These are phyloP conservation scores for Fonsecaea nubica DNA, from an alignment of 2,329 filamentous ascomycete genomes.

Conservation along the genomic window DNA sequence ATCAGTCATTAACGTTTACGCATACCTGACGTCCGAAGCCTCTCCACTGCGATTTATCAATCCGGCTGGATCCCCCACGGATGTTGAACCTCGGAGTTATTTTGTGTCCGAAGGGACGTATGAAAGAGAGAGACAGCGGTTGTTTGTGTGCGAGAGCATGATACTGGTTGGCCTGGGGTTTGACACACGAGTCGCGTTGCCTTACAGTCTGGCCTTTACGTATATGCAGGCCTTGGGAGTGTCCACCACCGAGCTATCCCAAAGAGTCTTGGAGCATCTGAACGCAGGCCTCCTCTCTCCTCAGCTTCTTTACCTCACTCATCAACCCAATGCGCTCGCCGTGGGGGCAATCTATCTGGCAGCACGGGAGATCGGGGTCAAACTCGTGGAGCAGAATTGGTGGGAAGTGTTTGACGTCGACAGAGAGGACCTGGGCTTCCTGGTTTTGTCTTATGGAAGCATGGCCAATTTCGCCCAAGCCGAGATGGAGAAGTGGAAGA, in stretches of 20 bases:
- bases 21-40: slow-evolving; percentile 72
- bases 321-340: slow-evolving; percentile 84
- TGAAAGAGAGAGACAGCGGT: slow-evolving; percentile 65
- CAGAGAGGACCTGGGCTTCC: slow-evolving; percentile 88
- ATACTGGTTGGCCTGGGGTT: slow-evolving; percentile 80
- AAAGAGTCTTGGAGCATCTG: slow-evolving; percentile 75
- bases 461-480: slow-evolving; percentile 71
- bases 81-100: slow-evolving; percentile 60
- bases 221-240: slow-evolving; percentile 90
- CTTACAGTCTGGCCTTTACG: slow-evolving; percentile 84
- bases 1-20: slow-evolving; percentile 83
- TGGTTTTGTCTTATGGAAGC: slow-evolving; percentile 85
- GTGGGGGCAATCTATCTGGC: slow-evolving; percentile 91
- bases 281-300: slow-evolving; percentile 86
- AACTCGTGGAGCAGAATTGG: slow-evolving; percentile 82
- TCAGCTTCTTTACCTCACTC: slow-evolving; percentile 87
- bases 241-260: slow-evolving; percentile 61
- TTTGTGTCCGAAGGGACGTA: slow-evolving; percentile 78
- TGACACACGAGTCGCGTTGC: slow-evolving; percentile 82
- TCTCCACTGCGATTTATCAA: slow-evolving; percentile 57
- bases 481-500: slow-evolving; percentile 63
- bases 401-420: slow-evolving; percentile 99
- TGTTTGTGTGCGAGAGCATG: slow-evolving; percentile 77
- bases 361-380: slow-evolving; percentile 74
- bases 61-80: slow-evolving; percentile 39